These are phyloP conservation scores for Cadophora sp. DNA, from an alignment of 2,329 filamentous ascomycete species.

Conservation along the genomic window DNA sequence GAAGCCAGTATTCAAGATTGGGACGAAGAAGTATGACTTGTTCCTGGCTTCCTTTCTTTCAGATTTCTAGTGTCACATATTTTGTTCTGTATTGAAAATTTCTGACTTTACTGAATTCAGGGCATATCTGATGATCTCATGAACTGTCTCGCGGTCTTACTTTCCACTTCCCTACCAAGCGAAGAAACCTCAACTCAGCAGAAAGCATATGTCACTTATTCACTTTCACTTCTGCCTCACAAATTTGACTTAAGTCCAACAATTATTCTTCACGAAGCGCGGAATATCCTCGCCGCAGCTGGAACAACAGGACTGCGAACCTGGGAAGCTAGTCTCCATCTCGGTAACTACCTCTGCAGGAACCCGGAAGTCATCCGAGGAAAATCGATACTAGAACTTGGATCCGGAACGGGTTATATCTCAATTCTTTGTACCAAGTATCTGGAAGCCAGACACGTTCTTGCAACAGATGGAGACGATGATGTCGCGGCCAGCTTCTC, in stretches of 20 bases:
- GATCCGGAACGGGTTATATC: conserved; percentile 78
- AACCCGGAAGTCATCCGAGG: conserved; percentile 49
- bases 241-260: conserved; percentile 29
- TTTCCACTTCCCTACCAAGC: conserved; percentile 67
- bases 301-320: conserved; percentile 81
- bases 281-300: conserved; percentile 70
- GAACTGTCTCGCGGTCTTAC: conserved; percentile 67
- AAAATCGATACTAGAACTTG: conserved; percentile 73
- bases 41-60: conserved; percentile 13
- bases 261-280: conserved; percentile 73
- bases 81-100: conserved; percentile 18
- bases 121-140: conserved; percentile 85
- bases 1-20: conserved; percentile 80
- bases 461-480: conserved; percentile 77
- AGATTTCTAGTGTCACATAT: not conserved
- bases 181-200: conserved; percentile 71
- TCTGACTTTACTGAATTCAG: conserved; percentile 54
- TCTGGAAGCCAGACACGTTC: conserved; percentile 63
- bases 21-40: conserved; percentile 79
- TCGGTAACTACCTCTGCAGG: conserved; percentile 70
- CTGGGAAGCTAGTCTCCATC: conserved; percentile 80
- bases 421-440: conserved; percentile 76
- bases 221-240: conserved; percentile 36
- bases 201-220: conserved; percentile 78
- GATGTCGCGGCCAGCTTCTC: conserved; percentile 72